A percentile compares a stretch with the other conserved stretches of the same genome.
phyloP scores from a whole-genome alignment of 345 rosid genomes.

The Excoecaria cochinchinensis region DNA sequence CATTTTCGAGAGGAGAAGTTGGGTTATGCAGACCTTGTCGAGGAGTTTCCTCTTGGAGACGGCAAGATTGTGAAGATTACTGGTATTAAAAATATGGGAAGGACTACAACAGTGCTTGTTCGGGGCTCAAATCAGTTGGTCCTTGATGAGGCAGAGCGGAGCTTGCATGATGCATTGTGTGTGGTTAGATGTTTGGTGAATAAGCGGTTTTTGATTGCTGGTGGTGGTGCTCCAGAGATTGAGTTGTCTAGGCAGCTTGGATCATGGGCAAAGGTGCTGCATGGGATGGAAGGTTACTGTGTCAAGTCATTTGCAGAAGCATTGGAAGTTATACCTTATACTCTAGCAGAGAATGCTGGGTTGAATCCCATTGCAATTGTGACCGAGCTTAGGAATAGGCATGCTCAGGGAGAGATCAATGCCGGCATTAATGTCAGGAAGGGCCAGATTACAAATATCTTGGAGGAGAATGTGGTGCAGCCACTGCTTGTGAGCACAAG shows the following conservation, averaged over 20 bases:
- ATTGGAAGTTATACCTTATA: constrained; percentile 89
- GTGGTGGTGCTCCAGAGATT: constrained; percentile 98
- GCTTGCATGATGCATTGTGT: constrained; percentile 91
- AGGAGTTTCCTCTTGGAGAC: constrained; percentile 87
- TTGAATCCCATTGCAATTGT: constrained; percentile 90
- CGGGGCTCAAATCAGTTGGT: constrained; percentile 90
- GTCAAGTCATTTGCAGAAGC: constrained; percentile 87
- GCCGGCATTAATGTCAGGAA: constrained; percentile 95
- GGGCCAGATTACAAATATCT: constrained; percentile 93
- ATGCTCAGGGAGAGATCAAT: constrained; percentile 93
- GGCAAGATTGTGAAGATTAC: constrained; percentile 87
- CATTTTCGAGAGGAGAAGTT: constrained; percentile 85
- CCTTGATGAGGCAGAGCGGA: constrained; percentile 92
- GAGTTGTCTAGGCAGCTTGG: constrained; percentile 95
- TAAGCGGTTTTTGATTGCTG: constrained; percentile 91
- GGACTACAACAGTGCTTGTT: constrained; percentile 84
- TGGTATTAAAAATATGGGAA: constrained; percentile 90
- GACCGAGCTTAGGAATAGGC: constrained; percentile 96
- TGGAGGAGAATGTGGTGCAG: constrained; percentile 98
- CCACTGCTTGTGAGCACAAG: constrained; percentile 97
- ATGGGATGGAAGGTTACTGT: constrained; percentile 97
- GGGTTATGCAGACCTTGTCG: constrained; percentile 84
- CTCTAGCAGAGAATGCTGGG: constrained; percentile 94
- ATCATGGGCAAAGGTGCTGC: constrained; percentile 93
- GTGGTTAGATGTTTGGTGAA: constrained; percentile 88